Conservation (phyloP, 2,329 filamentous ascomycete species). For the Plenodomus tracheiphilus region DNA sequence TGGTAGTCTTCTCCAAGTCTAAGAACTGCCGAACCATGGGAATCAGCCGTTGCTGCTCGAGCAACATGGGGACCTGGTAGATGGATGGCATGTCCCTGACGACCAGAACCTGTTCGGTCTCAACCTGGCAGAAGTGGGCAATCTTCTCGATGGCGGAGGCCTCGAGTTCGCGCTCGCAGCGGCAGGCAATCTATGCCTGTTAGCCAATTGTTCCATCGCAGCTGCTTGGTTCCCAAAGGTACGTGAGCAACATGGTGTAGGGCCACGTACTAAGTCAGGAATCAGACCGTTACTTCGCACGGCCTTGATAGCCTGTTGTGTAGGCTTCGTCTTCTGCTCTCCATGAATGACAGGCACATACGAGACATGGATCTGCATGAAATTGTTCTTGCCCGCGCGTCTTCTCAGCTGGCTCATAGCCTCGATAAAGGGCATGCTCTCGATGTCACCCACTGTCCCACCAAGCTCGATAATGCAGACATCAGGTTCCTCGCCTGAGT, state of each 20-base stretch:
- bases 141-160: constrained; percentile 81
- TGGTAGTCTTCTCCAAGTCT: constrained; percentile 61
- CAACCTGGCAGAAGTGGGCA: constrained; percentile 85
- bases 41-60: constrained; percentile 79
- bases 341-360: constrained; percentile 76
- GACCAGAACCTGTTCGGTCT: constrained; percentile 79
- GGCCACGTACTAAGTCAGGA: constrained; percentile 59
- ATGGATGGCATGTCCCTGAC: constrained; percentile 88
- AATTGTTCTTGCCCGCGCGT: constrained; percentile 75
- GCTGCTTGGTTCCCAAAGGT: not conserved
- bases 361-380: constrained; percentile 86
- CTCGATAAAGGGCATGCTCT: constrained; percentile 85
- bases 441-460: constrained; percentile 78
- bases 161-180: constrained; percentile 78
- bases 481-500: constrained; percentile 79
- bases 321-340: constrained; percentile 97
- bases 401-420: constrained; percentile 78
- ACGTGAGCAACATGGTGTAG: not conserved
- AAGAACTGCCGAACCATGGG: constrained; percentile 67
- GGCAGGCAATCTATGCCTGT: constrained; percentile 75
- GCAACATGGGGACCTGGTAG: constrained; percentile 93
- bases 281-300: constrained; percentile 76
- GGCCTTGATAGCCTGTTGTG: constrained; percentile 84
- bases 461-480: constrained; percentile 83
- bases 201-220: not conserved